These are phyloP conservation scores for Santalum album DNA, from an alignment of 164 flowering plant species.

Conservation along the genomic window DNA sequence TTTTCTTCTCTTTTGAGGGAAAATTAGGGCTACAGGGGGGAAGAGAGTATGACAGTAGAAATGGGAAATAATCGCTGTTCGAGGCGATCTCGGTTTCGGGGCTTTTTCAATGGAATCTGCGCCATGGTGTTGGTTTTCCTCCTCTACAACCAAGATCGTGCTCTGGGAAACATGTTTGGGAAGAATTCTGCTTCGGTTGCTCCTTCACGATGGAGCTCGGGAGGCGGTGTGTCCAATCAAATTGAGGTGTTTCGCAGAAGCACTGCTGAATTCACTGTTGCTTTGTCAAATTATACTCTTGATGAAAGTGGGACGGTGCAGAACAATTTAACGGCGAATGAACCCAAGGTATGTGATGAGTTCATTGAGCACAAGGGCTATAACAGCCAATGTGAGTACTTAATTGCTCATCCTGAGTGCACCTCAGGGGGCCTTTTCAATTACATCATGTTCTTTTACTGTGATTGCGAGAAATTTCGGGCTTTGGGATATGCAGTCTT, in stretches of 20 bases:
- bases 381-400: constrained; percentile 48
- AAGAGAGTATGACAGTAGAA: too few species aligned
- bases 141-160: constrained; percentile 43
- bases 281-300: constrained; percentile 13
- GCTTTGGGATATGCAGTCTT: constrained; percentile 45
- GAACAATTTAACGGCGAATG: constrained; percentile 12
- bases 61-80: constrained; percentile 2
- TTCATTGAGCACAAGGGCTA: constrained; percentile 48
- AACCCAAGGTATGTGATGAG: constrained; percentile 38
- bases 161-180: too few species aligned
- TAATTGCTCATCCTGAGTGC: constrained; percentile 60
- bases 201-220: constrained; percentile 13
- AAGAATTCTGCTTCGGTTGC: constrained; percentile 11
- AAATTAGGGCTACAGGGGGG: too few species aligned
- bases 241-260: constrained; percentile 23
- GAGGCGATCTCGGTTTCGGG: constrained; percentile 28
- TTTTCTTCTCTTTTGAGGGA: too few species aligned
- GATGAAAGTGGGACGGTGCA: constrained; percentile 9
- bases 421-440: constrained; percentile 54
- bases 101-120: constrained; percentile 45
- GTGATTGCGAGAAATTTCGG: constrained; percentile 40
- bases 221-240: constrained; percentile 8
- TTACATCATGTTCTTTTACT: constrained; percentile 68
- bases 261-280: constrained; percentile 22
- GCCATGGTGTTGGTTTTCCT: constrained; percentile 34